Evolutionary conservation across 148 eudicot genomes (phyloP), one percentile per base, ranked within the genome.

Genomic region (Rheum nobile): DNA sequence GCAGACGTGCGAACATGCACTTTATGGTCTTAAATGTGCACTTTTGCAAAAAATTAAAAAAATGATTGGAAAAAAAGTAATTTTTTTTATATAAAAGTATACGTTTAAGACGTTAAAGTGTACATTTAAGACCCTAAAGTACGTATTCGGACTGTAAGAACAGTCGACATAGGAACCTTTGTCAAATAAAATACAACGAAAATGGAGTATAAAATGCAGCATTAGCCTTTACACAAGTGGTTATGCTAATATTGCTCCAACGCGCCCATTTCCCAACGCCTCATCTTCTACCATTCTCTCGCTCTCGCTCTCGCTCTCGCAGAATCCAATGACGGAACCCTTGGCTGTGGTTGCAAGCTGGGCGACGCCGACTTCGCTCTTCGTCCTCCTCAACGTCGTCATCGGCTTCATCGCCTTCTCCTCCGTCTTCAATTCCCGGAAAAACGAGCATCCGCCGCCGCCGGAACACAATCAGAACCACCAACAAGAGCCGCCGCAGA

Each of bases 311-410:
- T 59, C 55, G 26, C 46, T 67, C 72, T 11, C 31, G 0, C 31
- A 24, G 26, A 10, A 12, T 34, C 28, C 17, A 75, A 77, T 75
- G 85, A 80, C 75, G 1, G 85, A 77, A 55, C 16, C 75, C 6
- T 71, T 70, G 50, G 50, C 59, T 9, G 77, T 78, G 5, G 46
- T 86, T 48, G 72, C 86, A 1, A 54, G 85, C 76, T 91, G 89
- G 93, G 70, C 84, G n/a, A 87, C 92, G 0, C 96, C 93, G 12
- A 78, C 89, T 0, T 52, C 83, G 0, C 93, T 91, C 65, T 88
- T 91, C 74, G 75, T 86, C 74, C 78, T 87, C 31, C 74, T 89
- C 16, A 88, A 91, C 85, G 75, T 84, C 76, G 77, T 82, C 47
- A 82, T 91, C 72, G 89, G 77, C 55, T 75, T 82, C 65, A 87